Evolutionary conservation across 192 early-diverging fungal genomes (phyloP).

Genomic region (Anaeromyces robustus): DNA sequence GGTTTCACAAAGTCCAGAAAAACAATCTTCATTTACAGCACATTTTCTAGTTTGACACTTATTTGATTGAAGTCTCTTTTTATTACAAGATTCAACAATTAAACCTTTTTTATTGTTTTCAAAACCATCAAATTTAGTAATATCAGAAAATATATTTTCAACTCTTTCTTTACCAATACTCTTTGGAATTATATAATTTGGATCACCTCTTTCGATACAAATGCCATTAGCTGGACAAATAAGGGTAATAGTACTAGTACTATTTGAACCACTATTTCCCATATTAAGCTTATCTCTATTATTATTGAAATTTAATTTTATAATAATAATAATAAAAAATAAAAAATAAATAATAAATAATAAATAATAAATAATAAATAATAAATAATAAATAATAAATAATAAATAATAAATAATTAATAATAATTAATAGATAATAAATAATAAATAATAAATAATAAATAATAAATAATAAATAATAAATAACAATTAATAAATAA

Average conservation of each 20-base stretch:
- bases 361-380: too few species aligned
- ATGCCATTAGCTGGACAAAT: neutral
- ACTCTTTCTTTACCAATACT: neutral
- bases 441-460: too few species aligned
- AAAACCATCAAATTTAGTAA: neutral
- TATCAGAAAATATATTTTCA: neutral
- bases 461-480: too few species aligned
- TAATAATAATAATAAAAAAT: too few species aligned
- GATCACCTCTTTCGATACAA: neutral
- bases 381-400: too few species aligned
- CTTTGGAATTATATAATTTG: neutral
- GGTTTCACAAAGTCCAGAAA: neutral
- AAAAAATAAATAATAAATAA: too few species aligned
- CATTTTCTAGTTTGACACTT: neutral
- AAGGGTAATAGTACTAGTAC: neutral
- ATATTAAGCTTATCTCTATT: neutral
- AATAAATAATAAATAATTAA: too few species aligned
- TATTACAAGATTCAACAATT: neutral
- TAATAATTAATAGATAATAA: too few species aligned
- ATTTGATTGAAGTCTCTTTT: neutral
- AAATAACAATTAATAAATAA: too few species aligned
- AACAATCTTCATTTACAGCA: neutral
- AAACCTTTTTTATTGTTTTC: neutral
- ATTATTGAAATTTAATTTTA: too few species aligned
- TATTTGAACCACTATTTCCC: neutral